phyloP scores from a whole-genome alignment of 352 stramenopile genomes.

The Phytopythium mirpurense region DNA sequence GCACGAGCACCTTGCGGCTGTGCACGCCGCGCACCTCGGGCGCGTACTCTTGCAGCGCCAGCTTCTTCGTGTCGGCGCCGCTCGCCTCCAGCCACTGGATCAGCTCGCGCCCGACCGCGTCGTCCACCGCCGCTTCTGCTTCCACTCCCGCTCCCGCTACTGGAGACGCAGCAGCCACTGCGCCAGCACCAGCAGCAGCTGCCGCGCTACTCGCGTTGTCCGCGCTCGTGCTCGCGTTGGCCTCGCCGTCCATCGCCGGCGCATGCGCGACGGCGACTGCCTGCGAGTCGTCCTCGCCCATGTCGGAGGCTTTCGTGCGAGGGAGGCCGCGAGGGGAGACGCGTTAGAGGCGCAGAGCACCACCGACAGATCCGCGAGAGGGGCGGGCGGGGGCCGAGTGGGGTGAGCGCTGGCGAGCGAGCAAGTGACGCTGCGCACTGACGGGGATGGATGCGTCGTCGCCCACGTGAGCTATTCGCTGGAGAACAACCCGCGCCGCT shows the following conservation, averaged over 20 bases:
- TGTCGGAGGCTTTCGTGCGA: neutral
- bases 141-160: neutral
- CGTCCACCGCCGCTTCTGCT: slow-evolving; percentile 8
- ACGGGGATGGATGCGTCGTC: neutral
- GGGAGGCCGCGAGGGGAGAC: neutral
- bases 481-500: slow-evolving; percentile 1
- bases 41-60: slow-evolving; percentile 85
- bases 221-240: neutral
- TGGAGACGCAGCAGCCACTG: neutral
- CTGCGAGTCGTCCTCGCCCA: neutral
- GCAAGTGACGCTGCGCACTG: neutral
- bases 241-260: slow-evolving; percentile 1
- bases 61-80: slow-evolving; percentile 74
- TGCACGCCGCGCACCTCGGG: slow-evolving; percentile 92
- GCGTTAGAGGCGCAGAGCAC: neutral
- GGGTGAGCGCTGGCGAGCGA: neutral
- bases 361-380: neutral
- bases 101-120: slow-evolving; percentile 57
- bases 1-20: slow-evolving; percentile 79
- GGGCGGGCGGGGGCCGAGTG: neutral
- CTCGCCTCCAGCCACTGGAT: slow-evolving; percentile 71
- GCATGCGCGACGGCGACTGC: neutral
- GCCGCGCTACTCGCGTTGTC: neutral
- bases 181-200: neutral
- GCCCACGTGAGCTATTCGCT: neutral